Evolutionary conservation across 306 rosid species (phyloP), one percentile per base, ranked within the genome.

Genomic region (Cicer bijugum): DNA sequence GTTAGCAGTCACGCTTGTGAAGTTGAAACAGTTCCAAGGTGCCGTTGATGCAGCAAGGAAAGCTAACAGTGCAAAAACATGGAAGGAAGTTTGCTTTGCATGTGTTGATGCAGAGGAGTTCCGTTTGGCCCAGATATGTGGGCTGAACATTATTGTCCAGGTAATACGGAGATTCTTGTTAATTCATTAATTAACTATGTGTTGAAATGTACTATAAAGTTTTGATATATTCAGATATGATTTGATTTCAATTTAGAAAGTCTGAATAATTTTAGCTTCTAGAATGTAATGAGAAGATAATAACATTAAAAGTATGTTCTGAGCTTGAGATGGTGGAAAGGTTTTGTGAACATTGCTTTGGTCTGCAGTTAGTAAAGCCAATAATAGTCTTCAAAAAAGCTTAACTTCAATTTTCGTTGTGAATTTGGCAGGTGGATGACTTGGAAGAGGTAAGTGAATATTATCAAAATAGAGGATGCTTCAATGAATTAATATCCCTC

Each of bases 61-160:
- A 86, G 99, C 99, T 72, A 94, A 94, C 87, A 94, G 99, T 55
- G 81, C 97, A 11, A 94, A 94, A 87, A 94, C 99, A 82, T 94
- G 99, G 99, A 94, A 94, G 85, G 99, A 94, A 83, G 97, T 94
- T 75, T 94, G 99, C 88, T 94, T 91, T 87, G 97, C 99, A 48
- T 95, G 99, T 76, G 97, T 95, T 72, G 97, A 95, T 78, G 99
- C 95, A 33, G 99, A 95, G 87, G 99, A 95, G 84, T 95, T 95
- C 89, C 99, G 99, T 79, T 80, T 95, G 73, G 99, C 99, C 75
- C 99, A 95, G 76, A 95, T 95, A 72, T 95, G 99, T 85, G 99
- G 99, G 44, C 96, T 95, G 84, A 95, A 91, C 83, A 91, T 95
- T 81, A 95, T 95, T 72, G 62, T 95, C 68, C 99, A 94, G 99